Base-by-base conservation (phyloP, 1,284 basidiomycete genomes). In the Taiwanofungus camphoratus region DNA sequence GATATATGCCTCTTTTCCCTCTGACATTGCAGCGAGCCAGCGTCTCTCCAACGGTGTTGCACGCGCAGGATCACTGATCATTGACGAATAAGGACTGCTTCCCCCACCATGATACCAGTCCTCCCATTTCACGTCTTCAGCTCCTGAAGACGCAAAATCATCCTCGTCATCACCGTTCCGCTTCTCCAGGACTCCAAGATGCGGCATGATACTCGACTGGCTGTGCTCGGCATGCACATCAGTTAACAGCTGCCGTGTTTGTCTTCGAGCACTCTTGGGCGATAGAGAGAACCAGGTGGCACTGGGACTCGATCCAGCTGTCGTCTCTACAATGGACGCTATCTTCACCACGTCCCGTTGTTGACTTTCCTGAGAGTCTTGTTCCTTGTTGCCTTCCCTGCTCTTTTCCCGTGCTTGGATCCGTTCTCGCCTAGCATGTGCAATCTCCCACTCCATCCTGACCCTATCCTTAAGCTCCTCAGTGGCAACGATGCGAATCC, bases 1-100 rank as follows among this genome's bases (percentile, higher is more conserved):
- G 36, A 87, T 70, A 31, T 66, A 56, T 34, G 71, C 68, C 35
- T 86, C 81, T 60, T 88, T 90, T 4, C 81, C 86, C 15, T 83
- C 77, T 1, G 82, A 83, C 87, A 94, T 94, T 12, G 79, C 84
- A 18, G 77, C 72, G 37, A 94, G 68, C 89, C 91, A 94, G 44
- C 74, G 72, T 38, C 82, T 74, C 61, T 94, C 84, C 42, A 82
- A 58, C 6, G 80, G 72, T 11, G 81, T 89, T 19, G 91, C 90
- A 26, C 82, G 73, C 1, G 80, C 82, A n/a, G 91, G 92, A 62
- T 92, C 87, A 41, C 71, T 70, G 39, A 94, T 90, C 59, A 93
- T 78, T 1, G 77, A 75, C 6, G 85, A 69, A 31, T 48, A 44
- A 7, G 38, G 42, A 41, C 62, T 63, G n/a, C 71, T 57, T 37